A percentile compares a stretch with the other conserved stretches of the same genome.
Conservation (phyloP, 768 basidiomycete species). For the Tylopilus subfusipes region DNA sequence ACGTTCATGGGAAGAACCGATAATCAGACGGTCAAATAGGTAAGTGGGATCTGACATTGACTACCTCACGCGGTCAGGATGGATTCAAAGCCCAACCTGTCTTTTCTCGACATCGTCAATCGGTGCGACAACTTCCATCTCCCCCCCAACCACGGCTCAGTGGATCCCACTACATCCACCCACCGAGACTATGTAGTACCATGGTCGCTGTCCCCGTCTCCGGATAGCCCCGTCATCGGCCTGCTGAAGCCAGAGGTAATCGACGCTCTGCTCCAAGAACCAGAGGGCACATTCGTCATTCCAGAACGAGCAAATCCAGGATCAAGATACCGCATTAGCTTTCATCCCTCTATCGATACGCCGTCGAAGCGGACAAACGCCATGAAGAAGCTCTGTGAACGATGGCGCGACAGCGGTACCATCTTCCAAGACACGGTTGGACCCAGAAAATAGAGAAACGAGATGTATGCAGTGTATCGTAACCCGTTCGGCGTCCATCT, state of each 20-base stretch:
- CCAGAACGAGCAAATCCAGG: conserved; percentile 26
- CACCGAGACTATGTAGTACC: conserved; percentile 49
- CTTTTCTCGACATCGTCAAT: conserved; percentile 63
- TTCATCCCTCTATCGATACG: conserved; percentile 49
- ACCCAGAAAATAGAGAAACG: conserved; percentile 78
- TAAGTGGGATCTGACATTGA: too few species aligned
- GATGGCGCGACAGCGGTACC: conserved; percentile 63
- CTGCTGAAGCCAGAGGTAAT: conserved; percentile 58
- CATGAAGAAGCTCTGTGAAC: conserved; percentile 65
- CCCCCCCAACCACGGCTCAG: conserved; percentile 27
- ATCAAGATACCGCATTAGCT: conserved; percentile 39
- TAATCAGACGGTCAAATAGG: too few species aligned
- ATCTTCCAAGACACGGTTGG: conserved; percentile 65
- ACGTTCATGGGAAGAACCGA: background rate
- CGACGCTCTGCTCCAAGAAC: conserved; percentile 48
- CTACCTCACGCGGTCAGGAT: background rate
- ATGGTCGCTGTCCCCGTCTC: conserved; percentile 49
- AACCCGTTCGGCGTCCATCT: conserved; percentile 58
- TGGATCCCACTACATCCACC: conserved; percentile 24
- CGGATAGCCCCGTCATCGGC: conserved; percentile 55
- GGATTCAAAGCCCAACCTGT: conserved; percentile 13
- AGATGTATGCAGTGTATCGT: conserved; percentile 75
- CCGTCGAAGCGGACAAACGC: conserved; percentile 56
- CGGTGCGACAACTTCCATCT: conserved; percentile 67
- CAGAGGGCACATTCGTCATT: conserved; percentile 43